phyloP scores from a whole-genome alignment of 169 alveolate genomes.

The Eimeria falciformis region DNA sequence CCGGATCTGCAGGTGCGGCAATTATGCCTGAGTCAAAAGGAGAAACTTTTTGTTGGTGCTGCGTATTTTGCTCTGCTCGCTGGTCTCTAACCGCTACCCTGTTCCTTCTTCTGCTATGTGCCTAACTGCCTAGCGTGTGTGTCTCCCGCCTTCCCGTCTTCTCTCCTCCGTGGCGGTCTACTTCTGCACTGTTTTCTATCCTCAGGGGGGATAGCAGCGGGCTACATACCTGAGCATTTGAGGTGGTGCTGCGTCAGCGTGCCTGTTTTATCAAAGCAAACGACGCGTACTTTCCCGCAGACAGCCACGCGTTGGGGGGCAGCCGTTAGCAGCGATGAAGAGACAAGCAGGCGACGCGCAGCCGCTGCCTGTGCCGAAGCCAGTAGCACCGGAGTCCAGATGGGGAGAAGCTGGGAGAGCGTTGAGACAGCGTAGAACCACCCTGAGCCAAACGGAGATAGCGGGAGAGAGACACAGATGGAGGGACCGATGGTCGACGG shows the following conservation, averaged over 20 bases:
- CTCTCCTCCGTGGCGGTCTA: slow-evolving; percentile 61
- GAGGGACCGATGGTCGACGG: no score
- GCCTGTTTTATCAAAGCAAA: slow-evolving; percentile 81
- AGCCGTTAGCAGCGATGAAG: slow-evolving; percentile 91
- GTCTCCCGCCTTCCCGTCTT: slow-evolving; percentile 62
- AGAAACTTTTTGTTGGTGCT: background rate
- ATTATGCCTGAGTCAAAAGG: background rate
- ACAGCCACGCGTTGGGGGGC: slow-evolving; percentile 97
- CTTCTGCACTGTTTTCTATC: slow-evolving; percentile 67
- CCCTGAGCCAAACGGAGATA: slow-evolving; percentile 1
- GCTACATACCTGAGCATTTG: slow-evolving; percentile 66
- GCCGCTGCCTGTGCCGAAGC: slow-evolving; percentile 95
- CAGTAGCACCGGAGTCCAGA: slow-evolving; percentile 96
- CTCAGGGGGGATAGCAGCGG: slow-evolving; percentile 50
- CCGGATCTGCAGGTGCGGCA: background rate
- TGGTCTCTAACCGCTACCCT: background rate
- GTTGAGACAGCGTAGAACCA: slow-evolving; percentile 56
- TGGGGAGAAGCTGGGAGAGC: slow-evolving; percentile 63
- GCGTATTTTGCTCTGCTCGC: background rate
- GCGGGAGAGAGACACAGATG: background rate
- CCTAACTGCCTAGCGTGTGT: slow-evolving; percentile 26
- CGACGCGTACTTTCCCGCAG: slow-evolving; percentile 96
- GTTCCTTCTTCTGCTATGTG: background rate
- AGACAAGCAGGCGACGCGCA: slow-evolving; percentile 93
- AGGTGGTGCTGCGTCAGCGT: slow-evolving; percentile 75